These are phyloP conservation scores for Phoenix roebelenii DNA, from an alignment of 176 grass and related monocot genomes.

Conservation along the genomic window DNA sequence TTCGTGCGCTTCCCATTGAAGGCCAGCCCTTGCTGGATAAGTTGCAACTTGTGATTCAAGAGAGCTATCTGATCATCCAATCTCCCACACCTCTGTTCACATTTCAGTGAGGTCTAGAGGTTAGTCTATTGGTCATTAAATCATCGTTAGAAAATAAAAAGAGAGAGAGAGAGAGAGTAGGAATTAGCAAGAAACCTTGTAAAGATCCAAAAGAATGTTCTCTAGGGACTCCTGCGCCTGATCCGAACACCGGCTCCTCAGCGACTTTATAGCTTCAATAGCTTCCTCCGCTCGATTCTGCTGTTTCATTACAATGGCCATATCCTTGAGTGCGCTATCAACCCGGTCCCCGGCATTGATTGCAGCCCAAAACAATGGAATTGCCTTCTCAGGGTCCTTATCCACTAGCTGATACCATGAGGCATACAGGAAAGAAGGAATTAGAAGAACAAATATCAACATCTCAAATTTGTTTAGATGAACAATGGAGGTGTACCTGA, in stretches of 20 bases:
- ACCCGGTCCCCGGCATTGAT: conserved; percentile 89
- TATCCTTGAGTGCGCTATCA: conserved; percentile 97
- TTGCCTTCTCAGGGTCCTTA: conserved; percentile 85
- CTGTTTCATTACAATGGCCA: conserved; percentile 99
- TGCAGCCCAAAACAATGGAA: conserved; percentile 83
- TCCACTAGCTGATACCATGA: conserved; percentile 57
- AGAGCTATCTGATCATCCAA: conserved; percentile 82
- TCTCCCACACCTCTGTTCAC: conserved; percentile 62
- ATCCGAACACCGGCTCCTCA: conserved; percentile 75
- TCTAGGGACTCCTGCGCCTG: conserved; percentile 96
- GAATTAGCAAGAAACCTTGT: conserved; percentile 42
- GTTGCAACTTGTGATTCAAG: conserved; percentile 79
- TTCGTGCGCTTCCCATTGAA: conserved; percentile 97
- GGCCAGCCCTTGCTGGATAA: conserved; percentile 65
- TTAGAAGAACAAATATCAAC: neutral
- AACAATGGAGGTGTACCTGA: conserved; percentile 39
- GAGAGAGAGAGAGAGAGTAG: too few species aligned
- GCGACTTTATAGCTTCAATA: conserved; percentile 93
- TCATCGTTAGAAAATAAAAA: too few species aligned
- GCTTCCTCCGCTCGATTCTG: conserved; percentile 97
- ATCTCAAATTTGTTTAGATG: neutral
- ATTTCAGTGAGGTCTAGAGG: too few species aligned
- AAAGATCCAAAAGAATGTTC: conserved; percentile 91
- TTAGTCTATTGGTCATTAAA: too few species aligned
- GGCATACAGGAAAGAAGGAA: neutral